Evolutionary conservation across 345 rosid species (phyloP).

Genomic region (Boechera stricta): DNA sequence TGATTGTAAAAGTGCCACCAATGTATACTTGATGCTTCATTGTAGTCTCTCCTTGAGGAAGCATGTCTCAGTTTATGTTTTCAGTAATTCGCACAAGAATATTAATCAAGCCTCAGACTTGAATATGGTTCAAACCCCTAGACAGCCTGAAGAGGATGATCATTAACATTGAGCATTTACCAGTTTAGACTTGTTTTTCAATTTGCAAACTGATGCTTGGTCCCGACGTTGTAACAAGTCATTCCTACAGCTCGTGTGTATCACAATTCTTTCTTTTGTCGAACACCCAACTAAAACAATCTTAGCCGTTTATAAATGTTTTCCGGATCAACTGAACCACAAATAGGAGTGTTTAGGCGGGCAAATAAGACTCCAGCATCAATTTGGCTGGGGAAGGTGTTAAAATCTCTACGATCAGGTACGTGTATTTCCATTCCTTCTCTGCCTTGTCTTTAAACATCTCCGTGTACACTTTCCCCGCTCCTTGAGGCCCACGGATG

Average conservation of each 20-base stretch:
- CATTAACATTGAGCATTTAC: neutral
- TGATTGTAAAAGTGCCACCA: conserved; percentile 2
- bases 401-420: conserved; percentile 75
- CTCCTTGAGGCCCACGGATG: conserved; percentile 94
- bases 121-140: neutral
- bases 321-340: neutral
- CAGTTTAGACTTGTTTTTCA: neutral
- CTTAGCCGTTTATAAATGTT: conserved; percentile 3
- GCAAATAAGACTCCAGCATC: conserved; percentile 89
- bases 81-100: neutral
- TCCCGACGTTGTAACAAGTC: neutral
- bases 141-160: neutral
- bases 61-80: neutral
- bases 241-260: conserved; percentile 23
- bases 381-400: conserved; percentile 73
- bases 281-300: conserved; percentile 19
- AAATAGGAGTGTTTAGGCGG: conserved; percentile 47
- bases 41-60: neutral
- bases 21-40: conserved; percentile 2
- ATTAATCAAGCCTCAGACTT: neutral
- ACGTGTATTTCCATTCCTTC: conserved; percentile 86
- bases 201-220: neutral
- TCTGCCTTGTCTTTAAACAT: conserved; percentile 91
- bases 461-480: conserved; percentile 83
- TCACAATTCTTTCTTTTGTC: neutral